Percentiles rank a stretch among this genome's conserved stretches.
These are phyloP conservation scores for Phanerochaete carnosa DNA, from an alignment of 768 basidiomycete genomes.

Conservation along the genomic window DNA sequence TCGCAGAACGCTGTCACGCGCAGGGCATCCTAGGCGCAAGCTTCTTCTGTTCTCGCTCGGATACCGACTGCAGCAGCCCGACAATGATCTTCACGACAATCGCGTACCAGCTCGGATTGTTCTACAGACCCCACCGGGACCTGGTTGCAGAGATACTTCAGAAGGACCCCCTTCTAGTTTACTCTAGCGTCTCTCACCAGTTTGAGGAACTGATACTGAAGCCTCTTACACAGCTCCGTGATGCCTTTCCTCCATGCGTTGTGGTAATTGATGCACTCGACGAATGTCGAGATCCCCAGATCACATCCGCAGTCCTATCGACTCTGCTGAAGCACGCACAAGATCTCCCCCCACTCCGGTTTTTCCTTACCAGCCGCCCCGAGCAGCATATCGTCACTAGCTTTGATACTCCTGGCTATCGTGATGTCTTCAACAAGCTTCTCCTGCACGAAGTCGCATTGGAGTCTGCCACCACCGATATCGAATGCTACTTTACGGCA, in stretches of 20 bases:
- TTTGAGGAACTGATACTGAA: slow-evolving; percentile 10
- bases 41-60: neutral
- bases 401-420: neutral
- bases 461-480: neutral
- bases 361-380: slow-evolving; percentile 16
- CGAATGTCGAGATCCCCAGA: slow-evolving; percentile 13
- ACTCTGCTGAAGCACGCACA: neutral
- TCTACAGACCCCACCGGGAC: neutral
- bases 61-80: slow-evolving; percentile 1
- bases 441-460: neutral
- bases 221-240: neutral
- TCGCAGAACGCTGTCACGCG: neutral
- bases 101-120: slow-evolving; percentile 8
- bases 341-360: slow-evolving; percentile 2
- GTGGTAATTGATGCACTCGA: slow-evolving; percentile 18
- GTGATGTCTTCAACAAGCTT: neutral
- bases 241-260: neutral
- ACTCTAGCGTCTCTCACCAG: neutral
- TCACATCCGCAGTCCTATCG: slow-evolving; percentile 7
- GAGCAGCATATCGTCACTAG: slow-evolving; percentile 3
- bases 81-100: slow-evolving; percentile 14
- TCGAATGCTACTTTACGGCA: neutral
- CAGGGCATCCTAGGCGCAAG: neutral
- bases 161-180: neutral
- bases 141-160: slow-evolving; percentile 4